Conservation (phyloP, 2,329 filamentous ascomycete species). For the Hypoxylon rubiginosum region DNA sequence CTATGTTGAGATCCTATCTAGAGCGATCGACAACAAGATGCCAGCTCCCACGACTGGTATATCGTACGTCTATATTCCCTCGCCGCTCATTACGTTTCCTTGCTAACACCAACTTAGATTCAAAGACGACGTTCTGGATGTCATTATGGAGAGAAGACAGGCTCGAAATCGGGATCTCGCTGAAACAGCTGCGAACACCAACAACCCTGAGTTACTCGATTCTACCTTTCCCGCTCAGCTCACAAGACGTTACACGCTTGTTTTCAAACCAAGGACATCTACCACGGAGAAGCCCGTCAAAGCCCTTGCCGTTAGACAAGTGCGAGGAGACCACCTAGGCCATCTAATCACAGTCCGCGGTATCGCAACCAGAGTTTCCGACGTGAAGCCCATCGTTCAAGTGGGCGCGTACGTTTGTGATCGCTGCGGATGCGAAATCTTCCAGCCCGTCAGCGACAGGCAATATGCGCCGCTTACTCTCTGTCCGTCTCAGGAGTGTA, state of each 20-base stretch:
- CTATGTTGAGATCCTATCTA: conserved; percentile 91
- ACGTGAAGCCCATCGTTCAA: conserved; percentile 97
- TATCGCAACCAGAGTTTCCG: conserved; percentile 94
- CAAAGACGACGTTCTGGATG: conserved; percentile 97
- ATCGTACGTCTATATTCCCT: conserved; percentile 66
- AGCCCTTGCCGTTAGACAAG: conserved; percentile 88
- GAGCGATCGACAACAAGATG: conserved; percentile 89
- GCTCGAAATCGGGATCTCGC: conserved; percentile 84
- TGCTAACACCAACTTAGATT: conserved; percentile 70
- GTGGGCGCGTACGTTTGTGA: conserved; percentile 99
- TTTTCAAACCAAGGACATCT: conserved; percentile 91
- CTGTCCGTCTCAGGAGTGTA: conserved; percentile 92
- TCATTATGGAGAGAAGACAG: conserved; percentile 92
- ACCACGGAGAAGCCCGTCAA: conserved; percentile 73
- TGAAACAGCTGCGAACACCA: conserved; percentile 73
- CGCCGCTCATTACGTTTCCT: conserved; percentile 34
- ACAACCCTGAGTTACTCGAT: conserved; percentile 74
- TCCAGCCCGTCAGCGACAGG: conserved; percentile 93
- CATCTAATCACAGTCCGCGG: conserved; percentile 93
- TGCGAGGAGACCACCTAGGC: conserved; percentile 92
- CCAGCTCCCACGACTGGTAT: conserved; percentile 82
- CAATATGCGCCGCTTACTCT: conserved; percentile 88
- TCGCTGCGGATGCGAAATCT: conserved; percentile 95
- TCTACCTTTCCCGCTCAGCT: conserved; percentile 92
- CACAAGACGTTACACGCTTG: conserved; percentile 92